Evolutionary conservation across 2,329 filamentous ascomycete genomes (phyloP), one percentile per base, ranked within the genome.

Genomic region (Aspergillus sp.): DNA sequence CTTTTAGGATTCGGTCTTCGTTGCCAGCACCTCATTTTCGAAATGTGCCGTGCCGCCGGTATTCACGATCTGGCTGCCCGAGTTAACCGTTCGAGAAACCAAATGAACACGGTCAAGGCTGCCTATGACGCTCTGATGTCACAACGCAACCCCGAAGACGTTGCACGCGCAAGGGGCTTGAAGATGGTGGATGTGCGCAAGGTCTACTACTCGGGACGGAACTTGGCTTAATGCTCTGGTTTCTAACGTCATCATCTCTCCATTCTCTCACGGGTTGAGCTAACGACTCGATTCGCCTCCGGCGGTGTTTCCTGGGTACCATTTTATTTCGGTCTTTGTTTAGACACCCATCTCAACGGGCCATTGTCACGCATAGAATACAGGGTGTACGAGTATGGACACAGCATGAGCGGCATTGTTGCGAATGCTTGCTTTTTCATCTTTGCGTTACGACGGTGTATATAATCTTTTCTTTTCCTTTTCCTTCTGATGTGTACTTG

Each of bases 31-130:
- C 81, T 90, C 52, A 91, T 98, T 66, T 97, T 90, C 69, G 91
- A 98, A 68, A 90, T 98, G 75, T 90, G 88, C 62, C 86, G 89
- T 51, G 83, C 84, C 39, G 86, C 83, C 33, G 93, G 93, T 52
- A 89, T 98, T 60, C 77, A 85, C 51, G 93, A 98, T 66, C 79
- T 98, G 30, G 80, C 90, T 11, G 90, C 88, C 39, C 79, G 80
- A 54, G 90, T 95, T 50, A 83, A 85, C 32, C 85, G 91, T 37
- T 88, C 88, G 50, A 82, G 90, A 60, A 97, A 95, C 76, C 89
- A 90, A 56, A 95, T 97, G 90, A 98, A 98, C 75, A 88, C 90
- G 12, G 86, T 95, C 71, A 96, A 96, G 74, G 93, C 93, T 10
- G 80, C 89, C 33, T 88, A 87, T 69, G 68, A 91, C 66, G 91